Percentiles rank a stretch among this genome's conserved stretches.
These are phyloP conservation scores for Paracorniculantispora psalliotae DNA, from an alignment of 2,329 filamentous ascomycete species.

Conservation along the genomic window DNA sequence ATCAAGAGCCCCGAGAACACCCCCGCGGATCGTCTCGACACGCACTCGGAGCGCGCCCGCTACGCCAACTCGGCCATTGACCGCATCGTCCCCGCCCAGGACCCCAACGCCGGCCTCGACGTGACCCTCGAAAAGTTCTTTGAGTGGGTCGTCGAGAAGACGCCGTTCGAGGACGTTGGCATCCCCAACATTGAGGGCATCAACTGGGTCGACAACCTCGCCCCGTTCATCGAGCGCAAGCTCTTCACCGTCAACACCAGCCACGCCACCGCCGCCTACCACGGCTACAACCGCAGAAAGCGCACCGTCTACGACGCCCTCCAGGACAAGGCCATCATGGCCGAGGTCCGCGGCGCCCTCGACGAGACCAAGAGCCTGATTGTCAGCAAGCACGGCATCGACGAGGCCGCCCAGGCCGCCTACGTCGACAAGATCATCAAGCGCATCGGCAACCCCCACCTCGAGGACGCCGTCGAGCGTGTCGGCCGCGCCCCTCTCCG, in stretches of 20 bases:
- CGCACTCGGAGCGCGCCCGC: slow-evolving; percentile 69
- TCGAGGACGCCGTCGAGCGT: slow-evolving; percentile 90
- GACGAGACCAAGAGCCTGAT: slow-evolving; percentile 84
- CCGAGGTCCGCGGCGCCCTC: slow-evolving; percentile 73
- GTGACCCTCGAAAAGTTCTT: slow-evolving; percentile 98
- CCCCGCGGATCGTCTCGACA: slow-evolving; percentile 57
- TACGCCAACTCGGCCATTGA: slow-evolving; percentile 99
- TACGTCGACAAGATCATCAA: slow-evolving; percentile 91
- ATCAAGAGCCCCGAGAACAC: slow-evolving; percentile 75
- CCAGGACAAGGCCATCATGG: slow-evolving; percentile 71
- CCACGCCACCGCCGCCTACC: slow-evolving; percentile 93
- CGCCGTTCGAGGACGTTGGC: slow-evolving; percentile 67
- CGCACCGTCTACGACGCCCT: slow-evolving; percentile 86
- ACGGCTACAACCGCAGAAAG: slow-evolving; percentile 83
- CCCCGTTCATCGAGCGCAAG: slow-evolving; percentile 98
- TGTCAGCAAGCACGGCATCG: slow-evolving; percentile 78
- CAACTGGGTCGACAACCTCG: slow-evolving; percentile 86
- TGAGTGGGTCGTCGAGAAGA: slow-evolving; percentile 94
- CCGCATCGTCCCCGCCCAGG: slow-evolving; percentile 92
- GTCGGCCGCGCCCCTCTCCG: slow-evolving; percentile 91
- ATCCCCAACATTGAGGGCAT: slow-evolving; percentile 75
- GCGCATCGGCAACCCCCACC: slow-evolving; percentile 87
- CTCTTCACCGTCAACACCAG: slow-evolving; percentile 99
- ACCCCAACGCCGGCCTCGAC: slow-evolving; percentile 71
- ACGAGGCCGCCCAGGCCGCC: slow-evolving; percentile 66